Evolutionary conservation across 2,329 filamentous ascomycete genomes (phyloP).

Genomic region (Talaromyces sp.): DNA sequence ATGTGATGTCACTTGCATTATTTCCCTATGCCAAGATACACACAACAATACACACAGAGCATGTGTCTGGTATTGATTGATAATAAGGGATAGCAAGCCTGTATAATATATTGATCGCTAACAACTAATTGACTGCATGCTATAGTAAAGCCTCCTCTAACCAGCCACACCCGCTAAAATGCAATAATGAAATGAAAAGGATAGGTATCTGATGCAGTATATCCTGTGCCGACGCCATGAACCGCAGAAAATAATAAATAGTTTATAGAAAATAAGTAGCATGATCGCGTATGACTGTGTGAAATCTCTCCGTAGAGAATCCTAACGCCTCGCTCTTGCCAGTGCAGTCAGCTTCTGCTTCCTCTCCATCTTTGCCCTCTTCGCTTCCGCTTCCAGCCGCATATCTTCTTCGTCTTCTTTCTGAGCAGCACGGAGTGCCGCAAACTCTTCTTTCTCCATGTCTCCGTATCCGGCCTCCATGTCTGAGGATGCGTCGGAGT

Average conservation of each 20-base stretch:
- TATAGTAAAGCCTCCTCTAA: slow-evolving; percentile 9
- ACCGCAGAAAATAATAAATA: background rate
- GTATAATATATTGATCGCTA: slow-evolving; percentile 1
- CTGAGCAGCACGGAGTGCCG: slow-evolving; percentile 40
- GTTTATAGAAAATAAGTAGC: slow-evolving; percentile 11
- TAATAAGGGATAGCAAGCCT: background rate
- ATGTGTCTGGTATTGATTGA: too few species aligned
- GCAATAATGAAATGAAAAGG: slow-evolving; percentile 14
- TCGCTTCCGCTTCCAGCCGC: slow-evolving; percentile 42
- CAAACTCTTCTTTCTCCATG: slow-evolving; percentile 45
- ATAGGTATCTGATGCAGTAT: slow-evolving; percentile 15
- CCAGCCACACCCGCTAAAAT: slow-evolving; percentile 18
- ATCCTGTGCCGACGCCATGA: slow-evolving; percentile 27
- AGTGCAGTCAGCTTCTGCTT: slow-evolving; percentile 42
- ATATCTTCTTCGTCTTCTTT: slow-evolving; percentile 48
- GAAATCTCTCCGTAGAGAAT: background rate
- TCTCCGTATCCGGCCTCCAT: slow-evolving; percentile 51
- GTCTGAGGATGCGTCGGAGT: slow-evolving; percentile 47
- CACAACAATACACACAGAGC: too few species aligned
- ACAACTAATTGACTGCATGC: slow-evolving; percentile 1
- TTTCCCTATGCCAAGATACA: too few species aligned
- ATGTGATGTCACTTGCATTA: slow-evolving; percentile 16
- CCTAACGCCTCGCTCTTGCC: slow-evolving; percentile 33
- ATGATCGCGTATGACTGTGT: slow-evolving; percentile 19
- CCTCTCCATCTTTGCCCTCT: slow-evolving; percentile 47